Base-by-base conservation (phyloP, 305 asterid species). In the Fraxinus xanthoxyloides region DNA sequence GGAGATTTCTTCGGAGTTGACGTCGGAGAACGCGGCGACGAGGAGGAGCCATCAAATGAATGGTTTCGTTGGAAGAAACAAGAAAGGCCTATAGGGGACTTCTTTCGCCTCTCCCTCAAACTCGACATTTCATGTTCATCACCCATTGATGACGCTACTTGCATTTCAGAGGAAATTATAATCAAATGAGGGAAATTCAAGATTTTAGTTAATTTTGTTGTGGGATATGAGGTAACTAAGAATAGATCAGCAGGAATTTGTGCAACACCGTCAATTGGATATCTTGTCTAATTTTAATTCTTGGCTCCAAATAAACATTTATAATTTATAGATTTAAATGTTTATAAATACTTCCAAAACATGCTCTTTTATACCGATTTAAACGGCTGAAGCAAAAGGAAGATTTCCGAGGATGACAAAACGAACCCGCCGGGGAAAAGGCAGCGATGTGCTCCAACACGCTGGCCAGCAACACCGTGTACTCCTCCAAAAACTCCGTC, bases 51-150 rank as follows among this genome's bases (percentile, higher is more conserved):
- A 30, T 69, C 21, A 15, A 69, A 28, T 12, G 79, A 78, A 30
- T 78, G 78, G 36, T 74, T 82, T 72, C 87, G 72, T 34, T 56
- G 86, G 90, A 92, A 92, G 84, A 92, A 92, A 81, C 90, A 81
- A 0, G 90, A 19, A 40, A 90, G 82, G 70, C 84, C 34, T 1
- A 85, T 82, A 8, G 91, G 61, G 1, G 88, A 78, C 81, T 83
- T 89, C 85, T 85, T 87, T 23, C 86, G 88, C 82, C 88, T 56
- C 0, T 70, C 35, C 43, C 86, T 84, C 83, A 85, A 78, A 28
- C 83, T 81, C 17, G 72, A 77, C 67, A 78, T 80, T 72, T 86
- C 92, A 2, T 80, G 79, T 61, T 92, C 96, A 75, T 86, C 92
- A 80, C 80, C 89, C 88, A 82, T 84, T 31, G 17, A 65, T 23